Percentiles rank a stretch among this genome's conserved stretches.
These are phyloP conservation scores for Jatropha curcas DNA, from an alignment of 345 rosid genomes.

Conservation along the genomic window DNA sequence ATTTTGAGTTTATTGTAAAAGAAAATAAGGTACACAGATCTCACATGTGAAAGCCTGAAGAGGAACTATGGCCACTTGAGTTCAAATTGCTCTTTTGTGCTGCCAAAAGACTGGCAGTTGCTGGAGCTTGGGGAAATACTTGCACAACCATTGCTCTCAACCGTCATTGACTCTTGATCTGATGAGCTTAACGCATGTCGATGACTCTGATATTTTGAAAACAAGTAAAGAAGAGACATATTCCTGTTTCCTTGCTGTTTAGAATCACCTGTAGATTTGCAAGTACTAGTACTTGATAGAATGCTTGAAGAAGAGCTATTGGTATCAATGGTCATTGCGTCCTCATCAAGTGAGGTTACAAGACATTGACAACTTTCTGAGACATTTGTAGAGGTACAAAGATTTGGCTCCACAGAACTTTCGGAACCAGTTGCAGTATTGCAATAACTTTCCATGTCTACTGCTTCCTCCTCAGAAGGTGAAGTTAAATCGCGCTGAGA, in stretches of 20 bases:
- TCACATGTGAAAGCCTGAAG: conserved; percentile 6
- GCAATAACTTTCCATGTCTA: conserved; percentile 23
- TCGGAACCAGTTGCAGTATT: conserved; percentile 16
- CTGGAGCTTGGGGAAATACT: conserved; percentile 18
- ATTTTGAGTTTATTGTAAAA: background rate
- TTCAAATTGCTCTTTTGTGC: conserved; percentile 14
- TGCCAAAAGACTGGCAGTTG: conserved; percentile 11
- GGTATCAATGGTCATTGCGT: conserved; percentile 12
- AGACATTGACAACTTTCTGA: background rate
- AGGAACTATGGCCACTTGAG: conserved; percentile 21
- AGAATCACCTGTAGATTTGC: conserved; percentile 12
- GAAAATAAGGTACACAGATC: background rate
- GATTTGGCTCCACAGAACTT: conserved; percentile 2
- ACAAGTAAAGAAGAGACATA: conserved; percentile 46
- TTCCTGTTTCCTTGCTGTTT: conserved; percentile 18
- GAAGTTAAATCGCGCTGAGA: conserved; percentile 41
- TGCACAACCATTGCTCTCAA: conserved; percentile 12
- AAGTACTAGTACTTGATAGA: conserved; percentile 18
- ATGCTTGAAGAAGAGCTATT: conserved; percentile 19
- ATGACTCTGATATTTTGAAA: conserved; percentile 50
- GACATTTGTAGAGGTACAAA: conserved; percentile 4
- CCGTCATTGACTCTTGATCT: conserved; percentile 7
- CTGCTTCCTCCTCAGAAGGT: conserved; percentile 3
- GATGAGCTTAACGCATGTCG: conserved; percentile 20
- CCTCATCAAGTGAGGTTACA: conserved; percentile 2